Evolutionary conservation across 768 basidiomycete genomes (phyloP).

Genomic region (Hygrocybe coccinea): DNA sequence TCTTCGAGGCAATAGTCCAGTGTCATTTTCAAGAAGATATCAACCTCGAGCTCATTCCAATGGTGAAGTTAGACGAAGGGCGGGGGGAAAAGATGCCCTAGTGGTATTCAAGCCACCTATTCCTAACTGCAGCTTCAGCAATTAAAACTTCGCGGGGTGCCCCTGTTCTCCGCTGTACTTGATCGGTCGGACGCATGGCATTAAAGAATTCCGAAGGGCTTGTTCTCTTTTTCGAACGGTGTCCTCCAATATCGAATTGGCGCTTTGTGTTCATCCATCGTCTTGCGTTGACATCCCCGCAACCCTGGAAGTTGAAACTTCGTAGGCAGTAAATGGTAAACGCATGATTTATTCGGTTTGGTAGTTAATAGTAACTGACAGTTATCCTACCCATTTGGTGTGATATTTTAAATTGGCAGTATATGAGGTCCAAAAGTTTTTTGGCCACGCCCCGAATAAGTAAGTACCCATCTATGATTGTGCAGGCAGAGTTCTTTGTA

Average conservation of each 20-base stretch:
- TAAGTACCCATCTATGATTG: no score
- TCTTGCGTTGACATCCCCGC: conserved; percentile 7
- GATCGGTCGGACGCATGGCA: conserved; percentile 7
- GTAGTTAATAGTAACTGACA: no score
- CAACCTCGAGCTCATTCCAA: no score
- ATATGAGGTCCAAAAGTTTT: no score
- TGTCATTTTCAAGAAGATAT: no score
- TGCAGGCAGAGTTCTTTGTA: no score
- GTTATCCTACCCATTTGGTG: no score
- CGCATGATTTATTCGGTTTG: no score
- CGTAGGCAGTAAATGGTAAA: no score
- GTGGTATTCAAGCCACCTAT: conserved; percentile 10
- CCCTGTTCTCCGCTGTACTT: conserved; percentile 14
- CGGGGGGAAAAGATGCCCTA: neutral
- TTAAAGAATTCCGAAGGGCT: conserved; percentile 6
- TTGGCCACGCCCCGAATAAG: no score
- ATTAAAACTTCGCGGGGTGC: neutral
- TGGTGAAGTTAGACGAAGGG: neutral
- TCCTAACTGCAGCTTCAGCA: neutral
- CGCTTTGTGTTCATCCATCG: conserved; percentile 8
- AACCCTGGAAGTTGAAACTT: conserved; percentile 1
- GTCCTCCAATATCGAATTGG: conserved; percentile 7
- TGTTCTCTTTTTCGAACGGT: neutral
- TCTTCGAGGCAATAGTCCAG: no score
- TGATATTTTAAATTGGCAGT: no score